Base-by-base conservation (phyloP, 768 basidiomycete genomes). In the Gymnopilus dilepis region DNA sequence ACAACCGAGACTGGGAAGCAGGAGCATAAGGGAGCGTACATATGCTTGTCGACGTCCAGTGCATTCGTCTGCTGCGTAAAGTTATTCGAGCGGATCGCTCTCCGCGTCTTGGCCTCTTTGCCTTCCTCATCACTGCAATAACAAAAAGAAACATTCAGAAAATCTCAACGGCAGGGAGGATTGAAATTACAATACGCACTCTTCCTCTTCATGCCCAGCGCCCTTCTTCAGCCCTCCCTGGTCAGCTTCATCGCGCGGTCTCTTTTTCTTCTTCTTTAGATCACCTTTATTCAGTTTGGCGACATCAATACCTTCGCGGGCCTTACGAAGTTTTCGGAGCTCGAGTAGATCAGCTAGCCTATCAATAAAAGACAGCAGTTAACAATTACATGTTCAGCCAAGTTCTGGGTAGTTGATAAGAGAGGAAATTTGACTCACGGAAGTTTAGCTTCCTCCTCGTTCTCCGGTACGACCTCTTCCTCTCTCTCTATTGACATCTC, bases 31-130 rank as follows among this genome's bases (percentile, higher is more conserved):
- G 12, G 24, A 22, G 78, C 92, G 53, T 59, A 95, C 97, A 99
- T 99, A 70, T 99, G 97, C 71, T 98, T 99, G 78, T 99, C 97
- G 24, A 97, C 95, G 71, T 98, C 97, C 21, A 98, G 82, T 1
- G 88, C 86, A 72, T 97, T 97, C 4, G 97, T 99, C 76, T 98
- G 97, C 64, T 96, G 94, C 0, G 97, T 99, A 72, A 99, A 99
- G 77, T 97, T 97, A 76, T 93, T 97, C 21, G 86, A 79, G 40
- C 94, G 81, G 2, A 96, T 89, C 5, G 89, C 85, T 53, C 87
- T 81, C 60, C 92, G 81, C 9, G 91, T 88, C 59, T 85, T 89
- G 2, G 89, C 86, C 56, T 88, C 86, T 30, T 86, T 84, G 45
- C 88, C 88, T 41, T 85, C 85, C 61, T 84, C 80, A 38, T 90